Percentiles rank a stretch among this genome's conserved stretches.
phyloP scores from a whole-genome alignment of 2,329 filamentous ascomycete species.

The Exophiala viscosa region DNA sequence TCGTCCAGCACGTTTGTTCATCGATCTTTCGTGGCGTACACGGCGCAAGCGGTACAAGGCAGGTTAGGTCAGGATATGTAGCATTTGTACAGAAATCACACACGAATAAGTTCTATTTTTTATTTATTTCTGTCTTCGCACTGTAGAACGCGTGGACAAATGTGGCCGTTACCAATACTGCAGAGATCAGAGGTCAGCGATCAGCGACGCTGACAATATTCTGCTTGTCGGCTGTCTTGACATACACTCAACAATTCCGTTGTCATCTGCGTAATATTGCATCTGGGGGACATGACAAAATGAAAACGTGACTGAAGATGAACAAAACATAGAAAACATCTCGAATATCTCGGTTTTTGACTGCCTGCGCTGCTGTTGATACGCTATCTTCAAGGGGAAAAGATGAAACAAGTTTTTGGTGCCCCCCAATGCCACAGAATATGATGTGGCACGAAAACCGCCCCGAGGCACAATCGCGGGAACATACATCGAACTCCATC shows the following conservation, averaged over 20 bases:
- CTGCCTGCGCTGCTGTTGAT: constrained; percentile 13
- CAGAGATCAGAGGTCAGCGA: not conserved
- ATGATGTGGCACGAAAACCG: not conserved
- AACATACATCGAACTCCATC: constrained; percentile 9
- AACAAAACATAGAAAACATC: not conserved
- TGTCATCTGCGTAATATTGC: too few species aligned
- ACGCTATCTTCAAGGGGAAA: constrained; percentile 7
- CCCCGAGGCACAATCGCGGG: not conserved
- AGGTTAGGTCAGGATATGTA: not conserved
- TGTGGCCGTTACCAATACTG: not conserved
- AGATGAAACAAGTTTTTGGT: constrained; percentile 2
- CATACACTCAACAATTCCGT: too few species aligned
- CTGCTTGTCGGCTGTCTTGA: too few species aligned
- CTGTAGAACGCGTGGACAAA: too few species aligned
- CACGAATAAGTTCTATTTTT: not conserved
- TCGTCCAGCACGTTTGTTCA: too few species aligned
- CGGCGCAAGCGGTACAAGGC: not conserved
- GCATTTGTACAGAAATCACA: not conserved
- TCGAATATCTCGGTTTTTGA: constrained; percentile 7
- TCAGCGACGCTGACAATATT: not conserved
- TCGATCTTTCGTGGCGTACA: not conserved
- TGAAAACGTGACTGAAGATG: not conserved
- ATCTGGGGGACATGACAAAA: not conserved
- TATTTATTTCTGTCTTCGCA: not conserved
- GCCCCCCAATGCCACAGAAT: not conserved